Evolutionary conservation across 2,329 filamentous ascomycete species (phyloP).

Genomic region (Aspergillus brunneoviolaceus): DNA sequence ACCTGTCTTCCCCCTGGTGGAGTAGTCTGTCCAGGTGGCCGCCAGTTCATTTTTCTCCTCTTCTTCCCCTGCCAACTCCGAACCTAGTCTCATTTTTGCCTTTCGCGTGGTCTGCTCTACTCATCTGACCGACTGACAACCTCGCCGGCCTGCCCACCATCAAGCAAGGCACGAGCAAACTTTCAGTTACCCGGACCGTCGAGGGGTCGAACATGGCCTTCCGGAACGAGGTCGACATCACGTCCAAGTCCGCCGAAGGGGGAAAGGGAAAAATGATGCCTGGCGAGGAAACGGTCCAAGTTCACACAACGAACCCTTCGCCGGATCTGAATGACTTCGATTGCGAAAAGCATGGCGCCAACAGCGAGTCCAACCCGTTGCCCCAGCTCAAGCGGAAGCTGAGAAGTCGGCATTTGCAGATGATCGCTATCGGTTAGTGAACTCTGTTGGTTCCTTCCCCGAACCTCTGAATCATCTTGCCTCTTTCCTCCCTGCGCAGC

Average conservation of each 20-base stretch:
- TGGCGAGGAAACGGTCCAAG: constrained; percentile 25
- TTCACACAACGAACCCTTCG: constrained; percentile 18
- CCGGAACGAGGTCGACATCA: constrained; percentile 17
- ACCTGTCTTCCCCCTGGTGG: constrained; percentile 13
- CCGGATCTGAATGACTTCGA: constrained; percentile 30
- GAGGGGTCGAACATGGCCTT: constrained; percentile 26
- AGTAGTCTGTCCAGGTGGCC: constrained; percentile 13
- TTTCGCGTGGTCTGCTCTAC: constrained; percentile 5
- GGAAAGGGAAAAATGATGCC: constrained; percentile 25
- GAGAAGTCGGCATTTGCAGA: constrained; percentile 87
- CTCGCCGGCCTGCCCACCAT: neutral
- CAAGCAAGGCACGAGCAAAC: neutral
- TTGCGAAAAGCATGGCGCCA: constrained; percentile 39
- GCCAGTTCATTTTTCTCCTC: constrained; percentile 11
- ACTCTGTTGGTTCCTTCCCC: neutral
- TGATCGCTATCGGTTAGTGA: constrained; percentile 92
- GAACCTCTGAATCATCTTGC: neutral
- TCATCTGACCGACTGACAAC: constrained; percentile 7
- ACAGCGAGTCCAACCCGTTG: constrained; percentile 60
- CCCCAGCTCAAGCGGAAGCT: constrained; percentile 68
- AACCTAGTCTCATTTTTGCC: constrained; percentile 1
- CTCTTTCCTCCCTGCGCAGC: neutral
- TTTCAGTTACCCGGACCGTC: constrained; percentile 7
- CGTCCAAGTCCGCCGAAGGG: constrained; percentile 21
- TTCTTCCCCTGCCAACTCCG: constrained; percentile 7